Base-by-base conservation (phyloP, 208 protist genomes). In the Wallacemonas sp. region DNA sequence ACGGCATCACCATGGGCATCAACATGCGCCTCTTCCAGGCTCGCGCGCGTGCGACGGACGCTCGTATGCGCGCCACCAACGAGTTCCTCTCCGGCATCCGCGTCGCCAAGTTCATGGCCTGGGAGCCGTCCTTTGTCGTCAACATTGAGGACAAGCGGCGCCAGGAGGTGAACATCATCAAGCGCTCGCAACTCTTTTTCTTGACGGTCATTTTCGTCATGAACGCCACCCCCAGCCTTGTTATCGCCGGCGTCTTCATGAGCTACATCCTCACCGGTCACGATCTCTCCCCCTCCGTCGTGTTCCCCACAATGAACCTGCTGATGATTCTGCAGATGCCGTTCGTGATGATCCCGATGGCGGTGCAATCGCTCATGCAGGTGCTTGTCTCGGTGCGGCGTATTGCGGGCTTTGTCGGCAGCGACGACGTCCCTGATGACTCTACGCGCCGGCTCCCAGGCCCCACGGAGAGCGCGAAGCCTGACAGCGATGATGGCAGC, bases 51-150 rank as follows among this genome's bases (percentile, higher is more conserved):
- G 59, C 67, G 16, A 97, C 77, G 1, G 97, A 98, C 67, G 69
- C 68, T 18, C 86, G 95, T 63, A 65, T 97, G 28, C 91, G 91
- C 66, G 64, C 79, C 1, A 93, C 89, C 3, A 97, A 92, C 67
- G 94, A 98, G 68, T 79, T 97, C 36, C 49, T 98, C 20, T 76
- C 80, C 29, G 83, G 83, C 1, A 97, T 98, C 11, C 81, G 91
- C 26, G 71, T 98, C 0, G 84, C 92, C 44, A 98, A 98, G 80
- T 81, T 97, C 14, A 97, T 92, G 80, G 84, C 82, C 8, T 97
- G 91, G 91, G 95, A 98, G 62, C 68, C 81, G 23, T 61, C 46
- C 38, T 91, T 96, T 42, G 31, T 77, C n/a, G 25, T 29, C 12
- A 22, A 46, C n/a, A 72, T 95, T 44, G 42, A 78, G 25, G 54